These are phyloP conservation scores for Verticillium klebahnii DNA, from an alignment of 2,329 filamentous ascomycete genomes.

Conservation along the genomic window DNA sequence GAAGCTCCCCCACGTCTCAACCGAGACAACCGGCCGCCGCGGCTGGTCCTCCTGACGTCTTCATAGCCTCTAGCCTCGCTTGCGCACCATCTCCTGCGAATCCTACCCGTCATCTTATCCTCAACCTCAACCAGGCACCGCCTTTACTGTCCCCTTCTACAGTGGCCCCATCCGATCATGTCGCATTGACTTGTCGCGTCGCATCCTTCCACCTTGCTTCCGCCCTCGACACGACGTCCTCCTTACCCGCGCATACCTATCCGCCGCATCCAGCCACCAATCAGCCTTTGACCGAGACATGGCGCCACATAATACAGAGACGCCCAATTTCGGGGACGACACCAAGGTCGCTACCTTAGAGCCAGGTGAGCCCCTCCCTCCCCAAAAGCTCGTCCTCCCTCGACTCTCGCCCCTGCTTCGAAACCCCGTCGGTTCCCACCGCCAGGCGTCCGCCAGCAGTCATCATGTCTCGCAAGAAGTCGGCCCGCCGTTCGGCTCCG, in stretches of 20 bases:
- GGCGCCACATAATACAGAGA: slow-evolving; percentile 6
- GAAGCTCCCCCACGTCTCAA: not conserved
- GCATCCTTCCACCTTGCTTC: not conserved
- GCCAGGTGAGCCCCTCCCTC: slow-evolving; percentile 8
- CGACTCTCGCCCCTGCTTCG: not conserved
- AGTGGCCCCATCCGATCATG: not conserved
- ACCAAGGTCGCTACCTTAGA: slow-evolving; percentile 8
- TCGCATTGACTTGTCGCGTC: not conserved
- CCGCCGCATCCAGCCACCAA: not conserved
- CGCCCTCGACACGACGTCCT: not conserved
- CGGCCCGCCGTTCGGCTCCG: not conserved
- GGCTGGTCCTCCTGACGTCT: not conserved
- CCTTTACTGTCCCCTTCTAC: not conserved
- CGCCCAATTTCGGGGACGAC: slow-evolving; percentile 11
- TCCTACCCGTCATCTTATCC: not conserved
- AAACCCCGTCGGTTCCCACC: not conserved
- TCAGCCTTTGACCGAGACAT: slow-evolving; percentile 2
- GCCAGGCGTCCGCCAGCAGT: not conserved
- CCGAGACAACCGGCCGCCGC: not conserved
- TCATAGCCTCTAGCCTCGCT: not conserved
- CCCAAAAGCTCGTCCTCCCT: slow-evolving; percentile 2
- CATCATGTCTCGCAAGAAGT: slow-evolving; percentile 12
- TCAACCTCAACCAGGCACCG: not conserved
- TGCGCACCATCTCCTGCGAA: not conserved
- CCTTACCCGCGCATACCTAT: not conserved